Evolutionary conservation across 2,329 filamentous ascomycete species (phyloP).

Genomic region (Trichophyton verrucosum): DNA sequence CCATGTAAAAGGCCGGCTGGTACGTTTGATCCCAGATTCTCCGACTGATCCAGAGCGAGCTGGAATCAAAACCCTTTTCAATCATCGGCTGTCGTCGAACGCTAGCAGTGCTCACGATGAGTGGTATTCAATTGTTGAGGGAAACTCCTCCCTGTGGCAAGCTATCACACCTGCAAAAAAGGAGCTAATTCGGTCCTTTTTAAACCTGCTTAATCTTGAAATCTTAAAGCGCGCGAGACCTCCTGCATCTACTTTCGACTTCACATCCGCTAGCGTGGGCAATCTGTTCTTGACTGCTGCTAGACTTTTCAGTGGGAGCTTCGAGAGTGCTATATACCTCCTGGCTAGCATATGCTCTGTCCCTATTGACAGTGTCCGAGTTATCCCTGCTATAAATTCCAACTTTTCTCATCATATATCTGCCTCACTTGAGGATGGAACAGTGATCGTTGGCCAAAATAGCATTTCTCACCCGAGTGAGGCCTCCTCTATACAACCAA

Average conservation of each 20-base stretch:
- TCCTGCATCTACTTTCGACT: slow-evolving; percentile 61
- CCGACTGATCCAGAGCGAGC: slow-evolving; percentile 50
- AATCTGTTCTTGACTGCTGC: slow-evolving; percentile 76
- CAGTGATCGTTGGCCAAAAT: slow-evolving; percentile 78
- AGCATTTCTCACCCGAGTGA: slow-evolving; percentile 75
- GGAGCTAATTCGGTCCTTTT: slow-evolving; percentile 63
- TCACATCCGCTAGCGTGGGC: slow-evolving; percentile 61
- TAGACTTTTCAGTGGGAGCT: slow-evolving; percentile 78
- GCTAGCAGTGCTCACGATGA: slow-evolving; percentile 54
- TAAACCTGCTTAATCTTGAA: slow-evolving; percentile 65
- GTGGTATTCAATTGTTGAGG: slow-evolving; percentile 84
- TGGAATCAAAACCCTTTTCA: slow-evolving; percentile 75
- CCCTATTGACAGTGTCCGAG: slow-evolving; percentile 55
- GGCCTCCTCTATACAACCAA: slow-evolving; percentile 40
- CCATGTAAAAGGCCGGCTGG: slow-evolving; percentile 56
- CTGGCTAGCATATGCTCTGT: slow-evolving; percentile 79
- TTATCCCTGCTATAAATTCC: slow-evolving; percentile 83
- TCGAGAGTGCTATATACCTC: slow-evolving; percentile 85
- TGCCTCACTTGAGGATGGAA: slow-evolving; percentile 63
- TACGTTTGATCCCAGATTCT: slow-evolving; percentile 70
- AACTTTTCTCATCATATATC: slow-evolving; percentile 95
- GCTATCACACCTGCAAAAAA: slow-evolving; percentile 58
- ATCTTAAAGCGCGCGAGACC: slow-evolving; percentile 63
- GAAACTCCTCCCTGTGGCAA: slow-evolving; percentile 62
- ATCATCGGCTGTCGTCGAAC: slow-evolving; percentile 61